Evolutionary conservation across 2,329 filamentous ascomycete genomes (phyloP).

Genomic region (Cercospora sesami): DNA sequence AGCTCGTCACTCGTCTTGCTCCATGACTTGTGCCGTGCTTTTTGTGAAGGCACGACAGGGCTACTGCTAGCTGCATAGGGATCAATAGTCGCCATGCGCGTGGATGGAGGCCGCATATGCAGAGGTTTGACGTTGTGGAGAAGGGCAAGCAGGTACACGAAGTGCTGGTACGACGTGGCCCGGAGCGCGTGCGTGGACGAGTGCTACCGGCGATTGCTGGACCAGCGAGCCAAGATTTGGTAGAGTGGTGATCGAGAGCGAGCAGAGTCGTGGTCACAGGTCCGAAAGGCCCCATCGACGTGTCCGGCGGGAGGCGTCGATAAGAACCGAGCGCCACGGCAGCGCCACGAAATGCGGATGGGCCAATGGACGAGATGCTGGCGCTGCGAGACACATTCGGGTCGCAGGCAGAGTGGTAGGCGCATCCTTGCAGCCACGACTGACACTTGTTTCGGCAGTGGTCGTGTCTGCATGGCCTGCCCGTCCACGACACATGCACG

Average conservation of each 20-base stretch:
- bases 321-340: neutral
- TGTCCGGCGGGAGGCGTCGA: neutral
- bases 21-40: neutral
- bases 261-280: neutral
- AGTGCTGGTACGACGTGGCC: neutral
- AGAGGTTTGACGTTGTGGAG: neutral
- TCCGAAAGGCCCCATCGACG: neutral
- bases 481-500: conserved; percentile 9
- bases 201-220: neutral
- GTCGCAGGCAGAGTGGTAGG: neutral
- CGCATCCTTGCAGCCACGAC: neutral
- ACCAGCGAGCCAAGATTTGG: neutral
- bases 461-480: neutral
- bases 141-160: neutral
- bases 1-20: too few species aligned
- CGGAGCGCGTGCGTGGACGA: neutral
- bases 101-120: neutral
- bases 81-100: conserved; percentile 1
- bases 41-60: conserved; percentile 1
- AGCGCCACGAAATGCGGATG: neutral
- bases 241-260: neutral
- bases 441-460: neutral
- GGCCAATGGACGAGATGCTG: neutral
- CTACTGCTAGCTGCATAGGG: neutral
- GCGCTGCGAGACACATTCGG: neutral